A percentile compares a stretch with the other conserved stretches of the same genome.
Conservation (phyloP, 768 basidiomycete species). For the Naganishia antarctica region DNA sequence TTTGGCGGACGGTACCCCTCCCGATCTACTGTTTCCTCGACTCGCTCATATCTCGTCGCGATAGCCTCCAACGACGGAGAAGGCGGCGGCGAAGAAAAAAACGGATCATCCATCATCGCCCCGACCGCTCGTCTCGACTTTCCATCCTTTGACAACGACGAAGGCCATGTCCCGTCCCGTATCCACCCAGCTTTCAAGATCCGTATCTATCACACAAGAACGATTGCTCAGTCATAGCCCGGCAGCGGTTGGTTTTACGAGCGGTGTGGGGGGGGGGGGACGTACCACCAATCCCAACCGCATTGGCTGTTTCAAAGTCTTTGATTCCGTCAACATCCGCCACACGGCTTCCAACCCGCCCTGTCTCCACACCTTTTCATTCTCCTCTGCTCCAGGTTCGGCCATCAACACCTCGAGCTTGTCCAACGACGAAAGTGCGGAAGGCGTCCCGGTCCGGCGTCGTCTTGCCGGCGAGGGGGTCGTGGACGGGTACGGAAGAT, state of each 20-base stretch:
- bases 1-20: slow-evolving; percentile 6
- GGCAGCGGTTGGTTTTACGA: not conserved
- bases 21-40: not conserved
- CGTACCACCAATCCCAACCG: slow-evolving; percentile 33
- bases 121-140: slow-evolving; percentile 6
- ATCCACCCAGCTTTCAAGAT: slow-evolving; percentile 38
- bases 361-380: slow-evolving; percentile 31
- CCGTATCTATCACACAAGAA: slow-evolving; percentile 27
- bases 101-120: slow-evolving; percentile 20
- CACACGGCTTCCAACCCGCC: slow-evolving; percentile 31
- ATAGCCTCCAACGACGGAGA: not conserved
- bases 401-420: slow-evolving; percentile 28
- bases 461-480: not conserved
- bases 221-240: not conserved
- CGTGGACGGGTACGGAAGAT: not conserved
- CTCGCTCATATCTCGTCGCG: too few relatives aligned
- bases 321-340: slow-evolving; percentile 30
- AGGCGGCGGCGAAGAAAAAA: slow-evolving; percentile 17
- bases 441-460: not conserved
- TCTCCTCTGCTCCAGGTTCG: slow-evolving; percentile 31
- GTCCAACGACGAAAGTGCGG: slow-evolving; percentile 14
- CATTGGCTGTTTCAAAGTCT: slow-evolving; percentile 32
- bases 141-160: slow-evolving; percentile 16
- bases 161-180: slow-evolving; percentile 38
- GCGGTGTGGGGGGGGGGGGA: slow-evolving; percentile 2